Evolutionary conservation across 306 rosid species (phyloP).

Genomic region (Trichosanthes cucumerina): DNA sequence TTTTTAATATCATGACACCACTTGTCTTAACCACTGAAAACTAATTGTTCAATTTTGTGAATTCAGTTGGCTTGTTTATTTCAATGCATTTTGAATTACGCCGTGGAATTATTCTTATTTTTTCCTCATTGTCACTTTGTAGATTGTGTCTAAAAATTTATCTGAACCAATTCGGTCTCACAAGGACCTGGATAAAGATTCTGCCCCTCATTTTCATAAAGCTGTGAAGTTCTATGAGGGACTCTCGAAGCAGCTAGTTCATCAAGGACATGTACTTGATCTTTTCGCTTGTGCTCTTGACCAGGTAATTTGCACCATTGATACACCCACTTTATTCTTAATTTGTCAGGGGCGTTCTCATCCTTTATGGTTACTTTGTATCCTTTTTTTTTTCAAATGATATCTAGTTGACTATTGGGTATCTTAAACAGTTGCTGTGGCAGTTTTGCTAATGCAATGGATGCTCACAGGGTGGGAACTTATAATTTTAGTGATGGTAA

Average conservation of each 20-base stretch:
- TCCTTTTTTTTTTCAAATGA: background rate
- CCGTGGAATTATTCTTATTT: background rate
- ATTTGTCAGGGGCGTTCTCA: conserved; percentile 1
- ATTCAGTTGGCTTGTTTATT: background rate
- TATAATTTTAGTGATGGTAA: background rate
- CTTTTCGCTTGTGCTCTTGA: conserved; percentile 96
- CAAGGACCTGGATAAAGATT: conserved; percentile 97
- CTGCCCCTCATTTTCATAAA: conserved; percentile 76
- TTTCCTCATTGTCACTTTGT: conserved; percentile 8
- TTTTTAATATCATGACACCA: background rate
- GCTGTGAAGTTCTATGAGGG: conserved; percentile 86
- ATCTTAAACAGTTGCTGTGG: background rate
- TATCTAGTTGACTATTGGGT: background rate
- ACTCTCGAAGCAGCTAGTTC: conserved; percentile 90
- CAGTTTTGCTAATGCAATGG: background rate
- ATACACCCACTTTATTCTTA: background rate
- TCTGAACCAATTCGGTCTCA: conserved; percentile 97
- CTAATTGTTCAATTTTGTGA: background rate
- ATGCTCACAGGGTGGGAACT: background rate
- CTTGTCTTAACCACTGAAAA: background rate
- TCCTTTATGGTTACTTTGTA: conserved; percentile 6
- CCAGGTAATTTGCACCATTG: conserved; percentile 48
- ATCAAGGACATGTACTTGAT: conserved; percentile 96
- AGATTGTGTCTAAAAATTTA: conserved; percentile 84
- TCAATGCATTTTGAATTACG: background rate